Conservation (phyloP, 768 basidiomycete species). For the Mycena capillaripes region DNA sequence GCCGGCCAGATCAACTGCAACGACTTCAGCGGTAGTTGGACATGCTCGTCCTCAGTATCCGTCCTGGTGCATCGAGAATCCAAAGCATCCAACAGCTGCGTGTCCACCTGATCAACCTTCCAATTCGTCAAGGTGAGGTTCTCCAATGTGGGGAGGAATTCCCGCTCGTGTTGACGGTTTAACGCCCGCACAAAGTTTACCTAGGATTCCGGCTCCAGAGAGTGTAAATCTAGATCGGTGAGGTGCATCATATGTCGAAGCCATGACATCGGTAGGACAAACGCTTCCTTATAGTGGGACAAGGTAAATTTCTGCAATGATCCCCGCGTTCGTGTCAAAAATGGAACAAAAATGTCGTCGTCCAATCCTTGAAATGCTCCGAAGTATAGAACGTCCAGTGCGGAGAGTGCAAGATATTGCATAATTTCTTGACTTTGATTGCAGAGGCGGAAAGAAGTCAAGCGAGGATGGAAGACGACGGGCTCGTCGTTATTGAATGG, state of each 20-base stretch:
- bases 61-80: not conserved
- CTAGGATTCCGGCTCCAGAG: not conserved
- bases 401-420: conserved; percentile 16
- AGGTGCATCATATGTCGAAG: conserved; percentile 3
- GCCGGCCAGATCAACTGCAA: not conserved
- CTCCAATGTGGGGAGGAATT: conserved; percentile 5
- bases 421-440: not conserved
- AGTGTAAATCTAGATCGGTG: not conserved
- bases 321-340: not conserved
- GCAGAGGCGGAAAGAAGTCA: not conserved
- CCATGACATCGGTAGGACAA: not conserved
- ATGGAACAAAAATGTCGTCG: not conserved
- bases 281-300: not conserved
- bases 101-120: not conserved
- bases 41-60: not conserved
- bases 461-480: not conserved
- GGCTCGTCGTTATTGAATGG: not conserved
- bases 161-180: not conserved
- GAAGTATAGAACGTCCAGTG: not conserved
- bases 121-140: not conserved
- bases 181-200: not conserved
- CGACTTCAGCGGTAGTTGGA: not conserved
- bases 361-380: not conserved
- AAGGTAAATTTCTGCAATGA: not conserved
- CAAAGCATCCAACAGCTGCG: not conserved